Percentiles rank a stretch among this genome's conserved stretches.
Conservation (phyloP, 108 stramenopile species). For the Discostella stelligeroides region DNA sequence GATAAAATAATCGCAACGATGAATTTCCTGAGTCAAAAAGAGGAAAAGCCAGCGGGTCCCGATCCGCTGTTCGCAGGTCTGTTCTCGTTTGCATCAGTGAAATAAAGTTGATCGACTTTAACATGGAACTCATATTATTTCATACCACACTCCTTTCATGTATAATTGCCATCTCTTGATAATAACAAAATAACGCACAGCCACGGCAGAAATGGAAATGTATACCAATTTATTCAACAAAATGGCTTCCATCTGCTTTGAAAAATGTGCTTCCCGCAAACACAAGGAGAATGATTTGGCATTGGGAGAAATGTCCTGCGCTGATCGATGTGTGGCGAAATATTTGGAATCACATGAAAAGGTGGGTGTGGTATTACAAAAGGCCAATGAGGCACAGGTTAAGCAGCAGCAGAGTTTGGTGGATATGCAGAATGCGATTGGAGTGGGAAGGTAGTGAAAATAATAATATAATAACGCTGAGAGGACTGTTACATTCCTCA, state of each 20-base stretch:
- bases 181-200: constrained; percentile 22
- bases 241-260: constrained; percentile 88
- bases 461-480: background rate
- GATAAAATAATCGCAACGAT: background rate
- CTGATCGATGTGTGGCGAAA: constrained; percentile 94
- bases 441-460: constrained; percentile 37
- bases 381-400: constrained; percentile 82
- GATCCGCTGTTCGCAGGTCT: constrained; percentile 22
- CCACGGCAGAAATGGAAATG: constrained; percentile 97
- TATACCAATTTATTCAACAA: constrained; percentile 96
- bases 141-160: background rate
- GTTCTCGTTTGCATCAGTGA: too few species aligned
- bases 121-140: too few species aligned
- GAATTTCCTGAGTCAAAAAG: constrained; percentile 18
- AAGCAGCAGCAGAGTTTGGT: constrained; percentile 70
- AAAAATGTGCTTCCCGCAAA: constrained; percentile 90
- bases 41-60: constrained; percentile 23
- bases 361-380: constrained; percentile 84
- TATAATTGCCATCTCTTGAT: background rate
- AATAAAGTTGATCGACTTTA: too few species aligned
- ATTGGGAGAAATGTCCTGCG: constrained; percentile 95
- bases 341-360: constrained; percentile 93
- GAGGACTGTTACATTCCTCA: too few species aligned
- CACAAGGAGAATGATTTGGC: constrained; percentile 89
- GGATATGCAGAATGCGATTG: constrained; percentile 76